Evolutionary conservation across 768 basidiomycete genomes (phyloP), one percentile per base, ranked within the genome.

Genomic region (Myochromella boudieri): DNA sequence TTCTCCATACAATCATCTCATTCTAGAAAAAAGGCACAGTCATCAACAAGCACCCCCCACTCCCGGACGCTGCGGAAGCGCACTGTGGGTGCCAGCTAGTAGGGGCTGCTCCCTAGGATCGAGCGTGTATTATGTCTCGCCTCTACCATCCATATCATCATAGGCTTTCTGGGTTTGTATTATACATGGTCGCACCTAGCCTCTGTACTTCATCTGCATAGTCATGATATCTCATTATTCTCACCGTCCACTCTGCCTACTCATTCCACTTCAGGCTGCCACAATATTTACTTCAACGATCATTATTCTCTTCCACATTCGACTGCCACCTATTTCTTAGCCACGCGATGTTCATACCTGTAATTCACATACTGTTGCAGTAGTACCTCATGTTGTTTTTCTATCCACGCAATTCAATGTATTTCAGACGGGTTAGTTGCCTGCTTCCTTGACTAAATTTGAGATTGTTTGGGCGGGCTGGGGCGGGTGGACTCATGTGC

Each of bases 1-100:
- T 51, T 48, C 28, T 54, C 63, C 14, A 46, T 58, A 32, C 62
- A 57, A 33, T 54, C 63, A 3, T 51, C 56, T 25, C 62, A 63
- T 43, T 49, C 56, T 8, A 55, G 41, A 27, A 32, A 46, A 22
- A 68, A 57, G 33, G 18, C 53, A 3, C 49, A 46, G 31, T 40
- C 17, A 14, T 45, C 46, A 18, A 42, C 51, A 26, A 36, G 44
- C 42, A 55, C 56, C 3, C 37, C 58, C 11, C 54, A 52, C 28
- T 41, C 54, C 9, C 44, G 58, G n/a, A 48, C 51, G 15, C 34
- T 56, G 27, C 61, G 60, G 28, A 57, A 44, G 38, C 56, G 51
- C 31, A 36, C 33, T 10, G 37, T 25, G 20, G 41, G n/a, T 29
- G 32, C 42, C 42, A 0, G 42, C 26, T 43, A 39, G 32, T 31